phyloP scores from a whole-genome alignment of 73 alveolate species.

The Tetrahymena elliotti region DNA sequence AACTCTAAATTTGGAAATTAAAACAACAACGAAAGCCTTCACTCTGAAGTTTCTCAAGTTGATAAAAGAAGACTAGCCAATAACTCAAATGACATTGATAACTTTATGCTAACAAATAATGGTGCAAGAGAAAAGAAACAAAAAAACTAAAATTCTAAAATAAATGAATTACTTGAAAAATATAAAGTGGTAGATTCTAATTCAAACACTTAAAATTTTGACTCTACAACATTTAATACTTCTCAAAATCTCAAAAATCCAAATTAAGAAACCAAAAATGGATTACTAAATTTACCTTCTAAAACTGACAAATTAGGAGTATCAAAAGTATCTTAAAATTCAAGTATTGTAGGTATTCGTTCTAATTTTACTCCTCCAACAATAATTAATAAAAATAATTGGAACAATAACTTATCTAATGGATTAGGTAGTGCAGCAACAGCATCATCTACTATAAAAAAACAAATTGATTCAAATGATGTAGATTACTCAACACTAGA shows the following conservation, averaged over 20 bases:
- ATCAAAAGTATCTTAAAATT: not conserved
- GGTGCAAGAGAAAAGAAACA: not conserved
- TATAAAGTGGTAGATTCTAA: not conserved
- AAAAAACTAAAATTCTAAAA: not conserved
- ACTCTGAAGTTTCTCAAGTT: not conserved
- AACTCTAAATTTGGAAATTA: not conserved
- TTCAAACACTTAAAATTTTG: not conserved
- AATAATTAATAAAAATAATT: not conserved
- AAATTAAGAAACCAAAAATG: not conserved
- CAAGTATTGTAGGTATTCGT: not conserved
- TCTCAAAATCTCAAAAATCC: not conserved
- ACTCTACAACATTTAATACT: not conserved
- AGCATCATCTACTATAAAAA: not conserved
- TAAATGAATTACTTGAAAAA: not conserved
- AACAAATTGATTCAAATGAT: not conserved
- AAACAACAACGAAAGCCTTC: not conserved
- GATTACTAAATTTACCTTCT: not conserved
- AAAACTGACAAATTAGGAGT: not conserved
- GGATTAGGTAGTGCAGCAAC: not conserved
- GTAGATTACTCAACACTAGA: not conserved
- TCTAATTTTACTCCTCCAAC: not conserved
- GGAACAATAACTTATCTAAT: not conserved
- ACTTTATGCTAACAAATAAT: not conserved
- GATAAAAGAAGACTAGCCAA: not conserved
- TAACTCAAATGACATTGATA: not conserved